These are phyloP conservation scores for Camellia granthamiana DNA, from an alignment of 148 eudicot genomes.

Conservation along the genomic window DNA sequence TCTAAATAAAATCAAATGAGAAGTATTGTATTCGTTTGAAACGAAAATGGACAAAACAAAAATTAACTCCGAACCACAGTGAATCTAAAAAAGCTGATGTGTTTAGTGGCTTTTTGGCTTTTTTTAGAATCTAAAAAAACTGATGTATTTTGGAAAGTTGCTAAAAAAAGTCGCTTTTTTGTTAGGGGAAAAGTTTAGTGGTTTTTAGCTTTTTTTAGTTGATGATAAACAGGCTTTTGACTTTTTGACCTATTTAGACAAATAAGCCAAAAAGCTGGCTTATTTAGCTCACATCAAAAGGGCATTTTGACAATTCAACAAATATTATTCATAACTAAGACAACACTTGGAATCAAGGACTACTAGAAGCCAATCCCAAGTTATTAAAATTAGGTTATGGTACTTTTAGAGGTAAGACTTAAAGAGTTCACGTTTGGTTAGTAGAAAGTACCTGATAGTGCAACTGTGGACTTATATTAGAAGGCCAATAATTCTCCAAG, in stretches of 20 bases:
- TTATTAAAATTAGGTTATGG: background rate
- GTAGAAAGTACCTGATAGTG: conserved; percentile 35
- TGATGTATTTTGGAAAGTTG: no score
- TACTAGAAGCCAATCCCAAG: conserved; percentile 1
- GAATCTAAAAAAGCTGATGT: background rate
- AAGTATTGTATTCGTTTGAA: background rate
- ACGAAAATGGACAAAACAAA: background rate
- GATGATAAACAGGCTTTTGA: no score
- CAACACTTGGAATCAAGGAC: background rate
- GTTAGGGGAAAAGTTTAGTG: no score
- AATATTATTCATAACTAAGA: background rate
- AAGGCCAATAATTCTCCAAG: conserved; percentile 39
- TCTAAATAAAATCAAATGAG: background rate
- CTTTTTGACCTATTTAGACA: no score
- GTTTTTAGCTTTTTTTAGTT: no score
- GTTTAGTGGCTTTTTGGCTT: no score
- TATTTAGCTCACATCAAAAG: no score
- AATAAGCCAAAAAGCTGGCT: no score
- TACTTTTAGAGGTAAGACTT: conserved; percentile 1
- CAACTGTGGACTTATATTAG: conserved; percentile 28
- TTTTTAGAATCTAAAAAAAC: no score
- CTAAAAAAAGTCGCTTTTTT: no score
- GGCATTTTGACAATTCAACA: no score
- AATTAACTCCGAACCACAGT: background rate
- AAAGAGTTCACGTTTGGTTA: conserved; percentile 14